Conservation (phyloP, 2,329 filamentous ascomycete species). For the Blumeria graminis region DNA sequence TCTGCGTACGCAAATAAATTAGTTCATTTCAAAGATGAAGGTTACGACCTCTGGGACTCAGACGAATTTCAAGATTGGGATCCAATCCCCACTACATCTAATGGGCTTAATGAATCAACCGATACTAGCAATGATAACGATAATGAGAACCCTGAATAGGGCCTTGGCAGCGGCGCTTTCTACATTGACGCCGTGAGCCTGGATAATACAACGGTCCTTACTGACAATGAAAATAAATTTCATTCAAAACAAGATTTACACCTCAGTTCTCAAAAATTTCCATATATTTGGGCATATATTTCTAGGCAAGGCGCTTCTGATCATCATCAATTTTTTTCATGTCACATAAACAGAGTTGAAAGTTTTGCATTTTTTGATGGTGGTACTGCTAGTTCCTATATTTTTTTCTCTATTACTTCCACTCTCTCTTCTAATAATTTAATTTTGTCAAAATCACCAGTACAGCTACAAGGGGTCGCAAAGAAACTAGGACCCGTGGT, state of each 20-base stretch:
- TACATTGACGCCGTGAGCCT: not conserved
- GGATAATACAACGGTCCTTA: not conserved
- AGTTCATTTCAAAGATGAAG: not conserved
- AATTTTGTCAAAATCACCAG: not conserved
- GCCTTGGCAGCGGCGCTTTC: not conserved
- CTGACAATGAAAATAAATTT: not conserved
- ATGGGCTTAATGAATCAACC: not conserved
- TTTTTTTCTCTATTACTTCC: not conserved
- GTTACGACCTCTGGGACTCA: not conserved
- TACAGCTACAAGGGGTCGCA: not conserved
- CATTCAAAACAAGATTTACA: not conserved
- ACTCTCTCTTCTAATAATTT: not conserved
- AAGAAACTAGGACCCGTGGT: not conserved
- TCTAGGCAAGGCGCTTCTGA: not conserved
- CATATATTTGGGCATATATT: not conserved
- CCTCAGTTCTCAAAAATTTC: not conserved
- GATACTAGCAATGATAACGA: not conserved
- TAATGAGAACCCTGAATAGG: not conserved
- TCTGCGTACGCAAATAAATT: not conserved
- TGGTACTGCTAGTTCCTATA: not conserved
- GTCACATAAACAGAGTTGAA: not conserved
- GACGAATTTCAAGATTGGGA: not conserved
- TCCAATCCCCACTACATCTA: not conserved
- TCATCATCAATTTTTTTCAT: not conserved
- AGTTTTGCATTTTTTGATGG: slow-evolving; percentile 1